Base-by-base conservation (phyloP, 768 basidiomycete genomes). In the Rubroboletus pulcherrimus region DNA sequence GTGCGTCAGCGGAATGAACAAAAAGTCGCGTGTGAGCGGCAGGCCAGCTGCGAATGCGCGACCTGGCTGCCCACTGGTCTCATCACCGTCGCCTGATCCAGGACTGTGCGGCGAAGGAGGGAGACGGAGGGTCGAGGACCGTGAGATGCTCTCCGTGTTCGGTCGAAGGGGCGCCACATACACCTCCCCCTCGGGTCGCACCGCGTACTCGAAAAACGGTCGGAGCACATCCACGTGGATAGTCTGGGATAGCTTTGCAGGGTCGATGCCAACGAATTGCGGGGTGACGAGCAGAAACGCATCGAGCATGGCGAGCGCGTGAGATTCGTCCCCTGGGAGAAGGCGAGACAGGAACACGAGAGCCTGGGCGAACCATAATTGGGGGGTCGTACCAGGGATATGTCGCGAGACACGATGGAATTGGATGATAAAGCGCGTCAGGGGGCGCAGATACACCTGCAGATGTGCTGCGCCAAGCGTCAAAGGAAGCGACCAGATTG, bases 241-340 rank as follows among this genome's bases (percentile, higher is more conserved):
- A 7, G 11, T 24, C 6, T 39, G 33, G 8, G 51, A 46, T 8
- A 65, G 35, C 14, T 7, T 80, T 67, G 4, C 21, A 9, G 59
- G 65, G 24, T 64, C 56, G 39, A 59, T 1, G 1, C 58, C 60
- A n/a, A 54, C 31, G 1, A 67, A 60, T 10, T 51, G 57, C 0
- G 70, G 61, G 4, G 59, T 63, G 40, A 67, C 58, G 9, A 55
- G 46, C 0, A 51, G 46, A 17, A 68, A 56, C 0, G 57, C 15
- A 7, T 61, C 68, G 24, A 84, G 55, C 51, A 82, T 71, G 24
- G 66, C 67, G 24, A 74, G 60, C 0, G 81, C 86, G 35, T 73
- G 64, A 1, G 80, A 80, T 66, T 95, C 93, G 59, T 95, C 89
- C 12, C 93, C 92, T 0, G 87, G 89, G 12, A 84, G 73, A 24